phyloP scores from a whole-genome alignment of 306 rosid species.

The Sicyos edulis region DNA sequence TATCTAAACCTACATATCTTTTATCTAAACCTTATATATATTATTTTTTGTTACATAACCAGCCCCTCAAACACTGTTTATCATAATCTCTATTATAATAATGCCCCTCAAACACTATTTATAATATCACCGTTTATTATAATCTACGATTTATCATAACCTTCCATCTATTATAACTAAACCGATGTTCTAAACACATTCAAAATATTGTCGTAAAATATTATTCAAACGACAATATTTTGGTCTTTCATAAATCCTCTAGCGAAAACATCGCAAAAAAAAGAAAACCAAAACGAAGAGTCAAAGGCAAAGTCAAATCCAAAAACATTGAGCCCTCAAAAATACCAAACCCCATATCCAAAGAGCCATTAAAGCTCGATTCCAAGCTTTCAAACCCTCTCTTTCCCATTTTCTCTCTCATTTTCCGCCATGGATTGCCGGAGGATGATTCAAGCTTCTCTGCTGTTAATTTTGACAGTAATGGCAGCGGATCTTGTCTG shows the following conservation, averaged over 20 bases:
- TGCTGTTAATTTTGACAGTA: slow-evolving; percentile 21
- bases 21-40: no score
- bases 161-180: no score
- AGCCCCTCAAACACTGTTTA: no score
- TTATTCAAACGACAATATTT: no score
- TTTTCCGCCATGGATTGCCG: not conserved
- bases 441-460: slow-evolving; percentile 5
- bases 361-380: not conserved
- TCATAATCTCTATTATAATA: no score
- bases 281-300: not conserved
- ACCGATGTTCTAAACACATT: no score
- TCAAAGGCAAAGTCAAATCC: not conserved
- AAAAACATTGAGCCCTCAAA: not conserved
- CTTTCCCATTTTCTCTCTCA: not conserved
- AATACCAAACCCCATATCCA: not conserved
- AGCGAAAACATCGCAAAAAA: not conserved
- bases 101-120: no score
- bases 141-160: no score
- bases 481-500: slow-evolving; percentile 23
- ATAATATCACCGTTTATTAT: no score
- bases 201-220: no score
- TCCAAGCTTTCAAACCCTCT: not conserved
- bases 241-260: not conserved
- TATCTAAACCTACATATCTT: no score
- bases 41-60: no score